Percentiles rank a stretch among this genome's conserved stretches.
These are phyloP conservation scores for Dactylellina parvicollis DNA, from an alignment of 2,329 filamentous ascomycete genomes.

Conservation along the genomic window DNA sequence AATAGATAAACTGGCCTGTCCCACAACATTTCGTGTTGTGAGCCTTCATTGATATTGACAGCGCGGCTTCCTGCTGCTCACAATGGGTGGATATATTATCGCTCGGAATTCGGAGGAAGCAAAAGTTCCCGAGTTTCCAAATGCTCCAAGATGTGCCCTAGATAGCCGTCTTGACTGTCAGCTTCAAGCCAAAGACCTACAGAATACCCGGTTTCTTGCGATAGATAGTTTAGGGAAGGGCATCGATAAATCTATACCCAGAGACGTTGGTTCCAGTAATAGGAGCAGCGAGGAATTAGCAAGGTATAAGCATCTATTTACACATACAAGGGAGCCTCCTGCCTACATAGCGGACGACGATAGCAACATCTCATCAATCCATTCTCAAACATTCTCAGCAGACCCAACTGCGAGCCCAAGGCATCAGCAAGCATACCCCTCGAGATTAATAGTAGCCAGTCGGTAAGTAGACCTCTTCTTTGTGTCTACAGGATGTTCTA, in stretches of 20 bases:
- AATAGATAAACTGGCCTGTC: no score
- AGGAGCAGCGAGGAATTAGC: conserved; percentile 26
- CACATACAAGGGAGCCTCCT: conserved; percentile 14
- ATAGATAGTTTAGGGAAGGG: conserved; percentile 22
- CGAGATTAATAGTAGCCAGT: conserved; percentile 27
- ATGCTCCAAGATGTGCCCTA: conserved; percentile 21
- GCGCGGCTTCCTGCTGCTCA: no score
- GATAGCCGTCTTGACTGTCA: conserved; percentile 24
- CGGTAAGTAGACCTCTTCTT: conserved; percentile 11
- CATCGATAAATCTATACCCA: conserved; percentile 6
- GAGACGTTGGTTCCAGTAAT: not conserved
- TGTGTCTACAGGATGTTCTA: not conserved
- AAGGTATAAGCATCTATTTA: conserved; percentile 42
- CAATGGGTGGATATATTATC: conserved; percentile 51
- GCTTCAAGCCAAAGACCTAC: conserved; percentile 14
- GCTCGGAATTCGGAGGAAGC: conserved; percentile 24
- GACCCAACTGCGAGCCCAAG: conserved; percentile 8
- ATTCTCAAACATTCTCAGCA: conserved; percentile 14
- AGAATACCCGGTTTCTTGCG: conserved; percentile 14
- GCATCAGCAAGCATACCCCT: conserved; percentile 19
- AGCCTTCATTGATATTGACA: no score
- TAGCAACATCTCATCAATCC: not conserved
- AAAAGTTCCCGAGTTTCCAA: conserved; percentile 12
- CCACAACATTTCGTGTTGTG: no score
- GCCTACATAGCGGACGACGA: conserved; percentile 31